Conservation (phyloP, 495 filamentous ascomycete genomes). For the Viridothelium virens region DNA sequence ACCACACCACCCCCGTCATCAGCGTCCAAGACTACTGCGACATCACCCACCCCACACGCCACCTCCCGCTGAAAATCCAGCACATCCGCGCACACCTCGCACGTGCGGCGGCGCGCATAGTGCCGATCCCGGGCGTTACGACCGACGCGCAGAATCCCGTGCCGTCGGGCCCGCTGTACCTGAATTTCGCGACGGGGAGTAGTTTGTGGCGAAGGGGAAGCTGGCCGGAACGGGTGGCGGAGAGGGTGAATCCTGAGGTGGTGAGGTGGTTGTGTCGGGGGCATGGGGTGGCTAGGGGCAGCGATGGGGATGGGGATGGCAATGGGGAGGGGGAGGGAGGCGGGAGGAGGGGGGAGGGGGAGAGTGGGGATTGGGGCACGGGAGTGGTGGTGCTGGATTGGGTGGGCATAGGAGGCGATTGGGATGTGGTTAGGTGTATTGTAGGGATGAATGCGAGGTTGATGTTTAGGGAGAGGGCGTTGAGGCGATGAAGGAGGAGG, state of each 20-base stretch:
- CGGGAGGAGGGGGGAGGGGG: slow-evolving; percentile 25
- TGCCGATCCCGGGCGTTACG: slow-evolving; percentile 33
- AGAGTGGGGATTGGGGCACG: slow-evolving; percentile 65
- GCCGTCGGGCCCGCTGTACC: slow-evolving; percentile 54
- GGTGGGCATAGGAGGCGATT: slow-evolving; percentile 84
- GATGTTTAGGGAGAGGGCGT: slow-evolving; percentile 39
- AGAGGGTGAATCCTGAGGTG: slow-evolving; percentile 83
- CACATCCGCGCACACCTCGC: slow-evolving; percentile 66
- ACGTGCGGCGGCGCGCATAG: slow-evolving; percentile 51
- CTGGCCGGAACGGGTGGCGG: slow-evolving; percentile 93
- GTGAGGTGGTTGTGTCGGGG: slow-evolving; percentile 67
- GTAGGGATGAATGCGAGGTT: slow-evolving; percentile 84
- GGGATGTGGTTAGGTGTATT: slow-evolving; percentile 84
- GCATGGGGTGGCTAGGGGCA: slow-evolving; percentile 45
- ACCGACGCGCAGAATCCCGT: slow-evolving; percentile 38
- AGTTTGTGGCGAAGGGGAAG: slow-evolving; percentile 89
- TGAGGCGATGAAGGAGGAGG: background rate
- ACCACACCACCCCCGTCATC: slow-evolving; percentile 64
- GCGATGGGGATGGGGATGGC: too few relatives aligned
- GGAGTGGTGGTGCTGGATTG: slow-evolving; percentile 90
- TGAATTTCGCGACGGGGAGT: slow-evolving; percentile 85
- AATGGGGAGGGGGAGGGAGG: slow-evolving; percentile 37
- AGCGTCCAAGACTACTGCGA: slow-evolving; percentile 96
- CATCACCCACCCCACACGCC: slow-evolving; percentile 59
- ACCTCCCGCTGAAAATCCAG: slow-evolving; percentile 69